Percentiles rank a stretch among this genome's conserved stretches.
These are phyloP conservation scores for Penicillium turbatum DNA, from an alignment of 495 filamentous ascomycete genomes.

Conservation along the genomic window DNA sequence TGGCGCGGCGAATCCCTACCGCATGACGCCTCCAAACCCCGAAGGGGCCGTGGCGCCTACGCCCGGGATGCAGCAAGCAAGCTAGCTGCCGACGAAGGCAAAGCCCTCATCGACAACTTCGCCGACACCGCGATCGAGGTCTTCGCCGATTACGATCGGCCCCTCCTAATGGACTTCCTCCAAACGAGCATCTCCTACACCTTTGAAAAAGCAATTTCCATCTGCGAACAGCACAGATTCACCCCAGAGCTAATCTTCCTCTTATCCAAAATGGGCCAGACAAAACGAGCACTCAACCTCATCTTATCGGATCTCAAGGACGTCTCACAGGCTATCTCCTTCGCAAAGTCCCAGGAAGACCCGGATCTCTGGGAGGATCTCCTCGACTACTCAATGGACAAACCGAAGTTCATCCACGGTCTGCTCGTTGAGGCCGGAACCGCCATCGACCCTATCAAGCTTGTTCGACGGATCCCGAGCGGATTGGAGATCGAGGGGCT, in stretches of 20 bases:
- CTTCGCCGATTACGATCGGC: conserved; percentile 77
- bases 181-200: conserved; percentile 75
- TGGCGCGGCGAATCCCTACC: conserved; percentile 67
- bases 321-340: conserved; percentile 85
- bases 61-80: conserved; percentile 41
- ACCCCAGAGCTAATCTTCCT: conserved; percentile 90
- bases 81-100: conserved; percentile 55
- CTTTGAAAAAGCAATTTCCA: conserved; percentile 68
- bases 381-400: conserved; percentile 93
- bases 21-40: conserved; percentile 34
- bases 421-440: conserved; percentile 92
- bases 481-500: conserved; percentile 88
- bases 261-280: conserved; percentile 89
- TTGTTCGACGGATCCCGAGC: conserved; percentile 86
- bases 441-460: conserved; percentile 79
- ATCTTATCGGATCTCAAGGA: conserved; percentile 87
- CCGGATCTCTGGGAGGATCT: conserved; percentile 91
- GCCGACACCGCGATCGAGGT: conserved; percentile 80
- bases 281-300: conserved; percentile 80
- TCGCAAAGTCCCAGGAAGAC: conserved; percentile 89
- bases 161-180: conserved; percentile 80
- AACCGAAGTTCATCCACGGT: conserved; percentile 87
- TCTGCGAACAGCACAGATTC: conserved; percentile 74
- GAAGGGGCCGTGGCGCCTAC: conserved; percentile 36
- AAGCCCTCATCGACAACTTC: conserved; percentile 75